These are phyloP conservation scores for Hanseniaspora occidentalis DNA, from an alignment of 805 yeast genomes.

Conservation along the genomic window DNA sequence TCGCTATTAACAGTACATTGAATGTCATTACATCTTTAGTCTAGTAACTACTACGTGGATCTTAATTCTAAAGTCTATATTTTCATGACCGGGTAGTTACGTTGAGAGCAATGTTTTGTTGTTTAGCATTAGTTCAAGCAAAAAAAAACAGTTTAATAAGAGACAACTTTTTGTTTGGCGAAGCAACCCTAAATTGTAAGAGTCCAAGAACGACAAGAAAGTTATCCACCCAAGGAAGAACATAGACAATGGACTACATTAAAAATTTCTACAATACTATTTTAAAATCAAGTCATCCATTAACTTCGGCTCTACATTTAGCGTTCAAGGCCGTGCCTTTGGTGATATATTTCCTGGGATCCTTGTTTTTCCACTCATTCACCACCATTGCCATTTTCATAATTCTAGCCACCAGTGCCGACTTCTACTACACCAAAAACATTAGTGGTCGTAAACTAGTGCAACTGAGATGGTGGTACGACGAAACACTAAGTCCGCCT, in stretches of 20 bases:
- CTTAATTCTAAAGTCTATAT: too few species aligned
- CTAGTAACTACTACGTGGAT: too few species aligned
- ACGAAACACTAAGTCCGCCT: conserved; percentile 23
- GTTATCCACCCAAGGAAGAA: too few species aligned
- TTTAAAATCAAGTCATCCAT: conserved; percentile 24
- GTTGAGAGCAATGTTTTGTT: too few species aligned
- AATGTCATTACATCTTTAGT: too few species aligned
- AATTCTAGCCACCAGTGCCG: conserved; percentile 68
- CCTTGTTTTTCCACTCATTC: conserved; percentile 8
- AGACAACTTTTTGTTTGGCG: too few species aligned
- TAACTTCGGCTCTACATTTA: conserved; percentile 19
- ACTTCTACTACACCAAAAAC: conserved; percentile 89
- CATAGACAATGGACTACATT: conserved; percentile 18
- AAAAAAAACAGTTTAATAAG: too few species aligned
- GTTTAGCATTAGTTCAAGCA: too few species aligned
- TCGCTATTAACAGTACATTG: too few species aligned
- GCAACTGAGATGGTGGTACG: conserved; percentile 97
- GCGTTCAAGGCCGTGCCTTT: conserved; percentile 22
- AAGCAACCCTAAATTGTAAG: too few species aligned
- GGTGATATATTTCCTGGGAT: conserved; percentile 20
- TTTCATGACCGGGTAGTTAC: too few species aligned
- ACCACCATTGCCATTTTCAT: conserved; percentile 57
- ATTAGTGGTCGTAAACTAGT: conserved; percentile 82
- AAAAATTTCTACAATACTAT: conserved; percentile 23
- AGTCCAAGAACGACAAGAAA: too few species aligned